Evolutionary conservation across 768 basidiomycete species (phyloP).

Genomic region (Brasilioporus rufonigricans): DNA sequence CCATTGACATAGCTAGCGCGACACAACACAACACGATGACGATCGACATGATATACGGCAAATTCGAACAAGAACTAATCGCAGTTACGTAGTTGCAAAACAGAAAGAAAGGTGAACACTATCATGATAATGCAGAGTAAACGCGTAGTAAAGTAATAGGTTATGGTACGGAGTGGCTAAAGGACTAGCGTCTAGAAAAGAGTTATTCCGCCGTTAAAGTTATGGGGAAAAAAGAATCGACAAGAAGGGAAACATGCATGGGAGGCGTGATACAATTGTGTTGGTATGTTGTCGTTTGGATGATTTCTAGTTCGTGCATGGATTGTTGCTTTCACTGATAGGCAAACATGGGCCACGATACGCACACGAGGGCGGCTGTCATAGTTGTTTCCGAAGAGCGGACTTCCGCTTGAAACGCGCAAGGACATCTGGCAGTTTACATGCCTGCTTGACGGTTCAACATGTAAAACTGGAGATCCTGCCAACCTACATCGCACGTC

Average conservation of each 20-base stretch:
- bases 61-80: slow-evolving; percentile 15
- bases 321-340: slow-evolving; percentile 14
- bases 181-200: slow-evolving; percentile 1
- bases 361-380: not conserved
- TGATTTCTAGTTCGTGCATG: slow-evolving; percentile 30
- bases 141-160: slow-evolving; percentile 13
- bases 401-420: not conserved
- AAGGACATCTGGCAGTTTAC: slow-evolving; percentile 25
- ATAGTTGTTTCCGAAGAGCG: not conserved
- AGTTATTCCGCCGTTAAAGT: not conserved
- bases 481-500: slow-evolving; percentile 55
- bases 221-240: not conserved
- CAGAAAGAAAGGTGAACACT: not conserved
- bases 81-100: not conserved
- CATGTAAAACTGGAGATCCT: slow-evolving; percentile 74
- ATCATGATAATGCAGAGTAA: slow-evolving; percentile 10
- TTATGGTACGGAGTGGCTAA: slow-evolving; percentile 2
- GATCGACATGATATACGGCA: slow-evolving; percentile 20
- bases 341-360: slow-evolving; percentile 2
- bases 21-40: slow-evolving; percentile 25
- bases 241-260: slow-evolving; percentile 16
- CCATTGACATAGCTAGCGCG: slow-evolving; percentile 23
- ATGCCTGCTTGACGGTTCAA: slow-evolving; percentile 73
- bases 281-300: slow-evolving; percentile 26
- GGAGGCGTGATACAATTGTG: slow-evolving; percentile 24